phyloP scores from a whole-genome alignment of 257 asterid species.

The Hygrophila difformis region DNA sequence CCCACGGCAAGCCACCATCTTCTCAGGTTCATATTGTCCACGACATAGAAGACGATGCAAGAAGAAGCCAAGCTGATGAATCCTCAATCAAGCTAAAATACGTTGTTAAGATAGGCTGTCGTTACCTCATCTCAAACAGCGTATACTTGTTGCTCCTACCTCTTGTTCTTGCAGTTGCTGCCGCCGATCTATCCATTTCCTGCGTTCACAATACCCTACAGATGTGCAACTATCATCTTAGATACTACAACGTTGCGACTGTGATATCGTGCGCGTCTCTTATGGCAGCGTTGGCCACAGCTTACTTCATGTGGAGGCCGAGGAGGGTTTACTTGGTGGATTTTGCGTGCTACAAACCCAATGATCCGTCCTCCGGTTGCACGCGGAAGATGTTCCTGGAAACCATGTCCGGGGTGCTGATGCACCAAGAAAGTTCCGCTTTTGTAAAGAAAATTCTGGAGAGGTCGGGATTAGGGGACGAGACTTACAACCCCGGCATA shows the following conservation, averaged over 20 bases:
- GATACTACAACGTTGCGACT: constrained; percentile 24
- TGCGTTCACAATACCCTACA: constrained; percentile 16
- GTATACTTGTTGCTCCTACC: constrained; percentile 30
- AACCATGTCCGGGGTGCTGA: constrained; percentile 16
- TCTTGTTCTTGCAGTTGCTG: constrained; percentile 17
- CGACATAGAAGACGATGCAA: too few relatives aligned
- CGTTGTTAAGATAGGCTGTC: constrained; percentile 46
- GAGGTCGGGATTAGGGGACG: constrained; percentile 45
- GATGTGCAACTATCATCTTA: constrained; percentile 27
- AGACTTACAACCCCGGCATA: constrained; percentile 39
- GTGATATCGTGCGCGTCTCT: constrained; percentile 27
- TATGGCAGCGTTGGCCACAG: constrained; percentile 22
- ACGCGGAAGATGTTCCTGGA: constrained; percentile 29
- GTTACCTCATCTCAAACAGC: constrained; percentile 27
- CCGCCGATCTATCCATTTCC: constrained; percentile 20
- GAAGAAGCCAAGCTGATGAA: too few relatives aligned
- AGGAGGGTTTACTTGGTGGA: constrained; percentile 34
- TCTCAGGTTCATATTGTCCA: too few relatives aligned
- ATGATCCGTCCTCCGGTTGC: constrained; percentile 24
- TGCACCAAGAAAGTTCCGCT: constrained; percentile 29
- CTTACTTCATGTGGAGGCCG: constrained; percentile 36
- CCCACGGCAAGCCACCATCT: too few relatives aligned
- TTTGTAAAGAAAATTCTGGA: constrained; percentile 40
- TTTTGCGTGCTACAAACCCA: constrained; percentile 44
- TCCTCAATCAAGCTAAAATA: too few relatives aligned